Percentiles rank a stretch among this genome's conserved stretches.
These are phyloP conservation scores for Leccinum subspadiceum DNA, from an alignment of 1,284 basidiomycete species.

Conservation along the genomic window DNA sequence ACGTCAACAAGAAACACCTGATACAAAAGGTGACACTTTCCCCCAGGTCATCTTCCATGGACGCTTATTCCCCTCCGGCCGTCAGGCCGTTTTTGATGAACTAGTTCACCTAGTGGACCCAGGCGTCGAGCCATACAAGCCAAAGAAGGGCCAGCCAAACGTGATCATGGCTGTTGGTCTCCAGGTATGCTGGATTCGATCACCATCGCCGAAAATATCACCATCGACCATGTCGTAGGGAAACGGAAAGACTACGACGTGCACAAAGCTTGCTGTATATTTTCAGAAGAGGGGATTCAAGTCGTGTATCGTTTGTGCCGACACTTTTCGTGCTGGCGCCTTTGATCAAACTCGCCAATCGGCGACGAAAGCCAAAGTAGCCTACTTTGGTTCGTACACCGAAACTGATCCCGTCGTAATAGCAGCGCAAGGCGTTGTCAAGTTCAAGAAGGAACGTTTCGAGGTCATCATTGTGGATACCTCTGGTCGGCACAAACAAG, in stretches of 20 bases:
- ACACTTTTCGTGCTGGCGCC: conserved; percentile 98
- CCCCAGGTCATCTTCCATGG: neutral
- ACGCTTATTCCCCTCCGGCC: conserved; percentile 6
- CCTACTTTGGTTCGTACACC: conserved; percentile 98
- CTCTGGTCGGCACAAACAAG: conserved; percentile 96
- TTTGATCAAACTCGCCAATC: conserved; percentile 97
- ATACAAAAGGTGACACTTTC: conserved; percentile 74
- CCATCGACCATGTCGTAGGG: conserved; percentile 53
- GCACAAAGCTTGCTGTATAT: conserved; percentile 95
- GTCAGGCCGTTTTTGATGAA: conserved; percentile 94
- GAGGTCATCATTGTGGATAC: conserved; percentile 99
- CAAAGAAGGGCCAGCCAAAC: conserved; percentile 92
- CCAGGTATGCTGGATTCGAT: conserved; percentile 54
- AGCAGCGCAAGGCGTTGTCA: conserved; percentile 90
- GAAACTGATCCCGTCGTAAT: conserved; percentile 98
- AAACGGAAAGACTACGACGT: conserved; percentile 98
- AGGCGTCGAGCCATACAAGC: conserved; percentile 92
- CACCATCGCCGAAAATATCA: conserved; percentile 2
- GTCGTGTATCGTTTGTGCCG: conserved; percentile 97
- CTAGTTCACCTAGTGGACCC: conserved; percentile 95
- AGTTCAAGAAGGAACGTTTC: conserved; percentile 97
- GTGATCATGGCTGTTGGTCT: conserved; percentile 98
- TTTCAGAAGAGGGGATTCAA: conserved; percentile 98
- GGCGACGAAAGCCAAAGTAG: conserved; percentile 97
- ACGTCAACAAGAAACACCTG: conserved; percentile 79